Base-by-base conservation (phyloP, 768 basidiomycete genomes). In the Boletus vinaceobasis region DNA sequence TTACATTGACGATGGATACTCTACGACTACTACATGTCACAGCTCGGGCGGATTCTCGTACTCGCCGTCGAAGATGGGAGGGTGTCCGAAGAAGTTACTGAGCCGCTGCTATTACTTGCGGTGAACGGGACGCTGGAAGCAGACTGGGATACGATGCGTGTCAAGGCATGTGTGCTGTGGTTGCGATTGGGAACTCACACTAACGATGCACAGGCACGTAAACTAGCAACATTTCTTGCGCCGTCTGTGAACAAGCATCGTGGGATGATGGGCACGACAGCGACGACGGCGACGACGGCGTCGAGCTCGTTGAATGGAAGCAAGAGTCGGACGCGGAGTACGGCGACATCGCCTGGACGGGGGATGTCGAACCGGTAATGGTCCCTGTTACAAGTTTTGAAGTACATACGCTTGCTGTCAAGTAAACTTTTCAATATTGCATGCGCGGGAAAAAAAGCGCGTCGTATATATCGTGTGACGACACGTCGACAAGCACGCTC, bases 11-110 rank as follows among this genome's bases (percentile, higher is more conserved):
- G 40, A 42, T 23, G 50, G 31, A 33, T 56, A 38, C 35, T 15
- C 50, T 56, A 54, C 29, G 29, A 23, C 48, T 15, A 53, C 42
- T 43, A 27, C 29, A 44, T 43, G 23, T 29, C 44, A 54, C 39
- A 91, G 89, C 74, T 88, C 19, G 90, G 90, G 13, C 80, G 83
- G 39, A 81, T 90, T 35, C 71, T 87, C 21, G 87, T 90, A 14
- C 65, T 88, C 7, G 83, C 87, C 5, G 77, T 90, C 17, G 77
- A 83, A 35, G 79, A 82, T 19, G 55, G 26, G 52, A 61, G 14
- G 32, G 58, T 35, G 17, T 53, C 55, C 26, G 59, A 46, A 9
- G 29, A 57, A 29, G 40, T 23, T 0, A 51, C 62, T 5, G 69
- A 77, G 9, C 89, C 89, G 10, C 59, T 88, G 50, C 77, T 90